These are phyloP conservation scores for Pichia kluyveri DNA, from an alignment of 805 yeast species.

Conservation along the genomic window DNA sequence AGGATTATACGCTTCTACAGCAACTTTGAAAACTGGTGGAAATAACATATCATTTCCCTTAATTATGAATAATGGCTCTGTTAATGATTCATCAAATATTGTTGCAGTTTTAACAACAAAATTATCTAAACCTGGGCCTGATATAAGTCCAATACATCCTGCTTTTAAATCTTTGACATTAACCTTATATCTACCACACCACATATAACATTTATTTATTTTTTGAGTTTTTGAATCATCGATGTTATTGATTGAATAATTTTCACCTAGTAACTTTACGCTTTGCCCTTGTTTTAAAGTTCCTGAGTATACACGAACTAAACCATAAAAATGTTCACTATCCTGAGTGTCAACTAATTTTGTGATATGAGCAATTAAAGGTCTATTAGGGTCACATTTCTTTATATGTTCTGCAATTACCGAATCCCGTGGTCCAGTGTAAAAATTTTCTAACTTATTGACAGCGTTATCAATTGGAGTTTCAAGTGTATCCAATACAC, in stretches of 20 bases:
- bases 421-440: conserved; percentile 22
- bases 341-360: conserved; percentile 51
- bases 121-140: conserved; percentile 46
- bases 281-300: conserved; percentile 36
- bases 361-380: conserved; percentile 43
- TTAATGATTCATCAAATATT: conserved; percentile 28
- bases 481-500: conserved; percentile 30
- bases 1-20: conserved; percentile 75
- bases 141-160: conserved; percentile 62
- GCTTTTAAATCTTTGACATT: conserved; percentile 33
- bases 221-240: conserved; percentile 41
- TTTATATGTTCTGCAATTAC: conserved; percentile 15
- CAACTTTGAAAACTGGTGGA: conserved; percentile 65
- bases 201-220: conserved; percentile 37
- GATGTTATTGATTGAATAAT: conserved; percentile 36
- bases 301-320: conserved; percentile 60
- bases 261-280: conserved; percentile 51
- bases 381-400: conserved; percentile 31
- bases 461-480: conserved; percentile 31
- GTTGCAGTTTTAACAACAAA: conserved; percentile 55
- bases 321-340: conserved; percentile 41
- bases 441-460: conserved; percentile 16
- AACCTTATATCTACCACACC: conserved; percentile 65
- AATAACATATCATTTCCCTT: conserved; percentile 35
- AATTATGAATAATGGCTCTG: conserved; percentile 24